Conservation (phyloP, 768 basidiomycete species). For the Mycena haematopus region DNA sequence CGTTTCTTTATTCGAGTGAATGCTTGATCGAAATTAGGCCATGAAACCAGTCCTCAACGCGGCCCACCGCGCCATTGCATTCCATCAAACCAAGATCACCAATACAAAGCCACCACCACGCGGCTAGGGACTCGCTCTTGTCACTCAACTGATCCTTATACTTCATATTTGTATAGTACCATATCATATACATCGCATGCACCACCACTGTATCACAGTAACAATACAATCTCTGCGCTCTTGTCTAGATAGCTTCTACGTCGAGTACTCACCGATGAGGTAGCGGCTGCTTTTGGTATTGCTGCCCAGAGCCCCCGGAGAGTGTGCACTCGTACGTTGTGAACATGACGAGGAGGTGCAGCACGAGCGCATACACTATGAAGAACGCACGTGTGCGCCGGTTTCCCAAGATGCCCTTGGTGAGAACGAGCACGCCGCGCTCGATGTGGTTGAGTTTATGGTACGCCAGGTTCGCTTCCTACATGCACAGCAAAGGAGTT, state of each 20-base stretch:
- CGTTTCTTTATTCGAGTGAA: background rate
- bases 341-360: slow-evolving; percentile 85
- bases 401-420: slow-evolving; percentile 86
- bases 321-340: slow-evolving; percentile 77
- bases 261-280: slow-evolving; percentile 38
- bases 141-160: slow-evolving; percentile 10
- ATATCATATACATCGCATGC: slow-evolving; percentile 24
- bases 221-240: slow-evolving; percentile 33
- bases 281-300: slow-evolving; percentile 57
- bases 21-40: slow-evolving; percentile 50
- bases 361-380: slow-evolving; percentile 80
- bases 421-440: slow-evolving; percentile 83
- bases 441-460: slow-evolving; percentile 92
- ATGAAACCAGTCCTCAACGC: slow-evolving; percentile 79
- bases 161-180: slow-evolving; percentile 19
- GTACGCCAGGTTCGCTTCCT: slow-evolving; percentile 97
- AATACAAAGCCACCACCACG: slow-evolving; percentile 39
- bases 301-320: slow-evolving; percentile 54
- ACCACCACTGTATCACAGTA: slow-evolving; percentile 36
- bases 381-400: slow-evolving; percentile 90
- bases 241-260: too few relatives aligned
- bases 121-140: slow-evolving; percentile 28
- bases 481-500: background rate
- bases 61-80: slow-evolving; percentile 73
- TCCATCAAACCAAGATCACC: slow-evolving; percentile 46